A percentile compares a stretch with the other conserved stretches of the same genome.
Conservation (phyloP, 1,139 yeast species). For the Wickerhamomyces sp. region DNA sequence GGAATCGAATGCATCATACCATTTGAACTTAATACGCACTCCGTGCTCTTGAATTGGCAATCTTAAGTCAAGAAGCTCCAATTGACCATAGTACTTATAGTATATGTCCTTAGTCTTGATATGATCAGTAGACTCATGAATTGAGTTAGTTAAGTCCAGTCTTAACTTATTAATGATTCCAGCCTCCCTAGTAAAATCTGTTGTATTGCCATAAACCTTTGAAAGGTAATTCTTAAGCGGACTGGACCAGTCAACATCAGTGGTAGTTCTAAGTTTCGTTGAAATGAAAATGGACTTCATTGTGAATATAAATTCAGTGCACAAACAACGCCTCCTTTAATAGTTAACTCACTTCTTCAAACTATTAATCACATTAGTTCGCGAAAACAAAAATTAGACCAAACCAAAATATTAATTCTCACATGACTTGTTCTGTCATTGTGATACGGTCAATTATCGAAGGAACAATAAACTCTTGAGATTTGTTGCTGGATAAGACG, state of each 20-base stretch:
- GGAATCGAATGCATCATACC: slow-evolving; percentile 73
- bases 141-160: slow-evolving; percentile 52
- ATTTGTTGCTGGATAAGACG: no score
- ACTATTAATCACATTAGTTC: no score
- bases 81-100: slow-evolving; percentile 72
- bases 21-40: slow-evolving; percentile 60
- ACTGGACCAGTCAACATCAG: slow-evolving; percentile 58
- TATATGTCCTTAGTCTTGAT: slow-evolving; percentile 24
- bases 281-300: slow-evolving; percentile 23
- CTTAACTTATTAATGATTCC: slow-evolving; percentile 54
- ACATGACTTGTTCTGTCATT: no score
- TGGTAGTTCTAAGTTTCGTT: slow-evolving; percentile 45
- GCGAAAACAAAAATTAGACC: no score
- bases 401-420: no score
- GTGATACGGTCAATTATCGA: no score
- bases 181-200: slow-evolving; percentile 57
- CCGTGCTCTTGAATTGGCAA: slow-evolving; percentile 60
- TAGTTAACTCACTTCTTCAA: no score
- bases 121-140: slow-evolving; percentile 24
- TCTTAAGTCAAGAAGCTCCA: slow-evolving; percentile 75
- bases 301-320: no score
- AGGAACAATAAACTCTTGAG: no score
- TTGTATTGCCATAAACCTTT: slow-evolving; percentile 58
- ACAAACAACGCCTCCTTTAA: no score
- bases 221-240: slow-evolving; percentile 59